Base-by-base conservation (phyloP, 2,329 filamentous ascomycete genomes). In the Capronia americana region DNA sequence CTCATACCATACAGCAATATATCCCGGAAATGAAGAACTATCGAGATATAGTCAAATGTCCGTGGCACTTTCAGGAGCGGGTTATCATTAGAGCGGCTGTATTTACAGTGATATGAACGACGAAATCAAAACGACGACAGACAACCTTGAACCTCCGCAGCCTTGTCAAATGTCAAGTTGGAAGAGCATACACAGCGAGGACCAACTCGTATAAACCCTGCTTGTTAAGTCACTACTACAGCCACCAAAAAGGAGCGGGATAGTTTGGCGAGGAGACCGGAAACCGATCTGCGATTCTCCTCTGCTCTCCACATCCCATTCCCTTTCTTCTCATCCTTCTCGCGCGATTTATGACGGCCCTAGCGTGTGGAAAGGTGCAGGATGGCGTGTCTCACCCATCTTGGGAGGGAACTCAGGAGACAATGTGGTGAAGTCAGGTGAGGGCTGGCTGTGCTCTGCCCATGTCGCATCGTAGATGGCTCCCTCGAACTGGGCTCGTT, bases 401-500 rank as follows among this genome's bases (percentile, higher is more conserved):
- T 59, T 59, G 28, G 23, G 28, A 6, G 58, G 58, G 1, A 53
- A 14, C 20, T 17, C 46, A 5, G 58, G 28, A 26, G 58, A 10
- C 34, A 28, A 14, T 28, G 58, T 30, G 24, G 48, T 28, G n/a
- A 59, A 10, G 26, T 48, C 38, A 14, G 44, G 57, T 24, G 44
- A 50, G 26, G 23, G 17, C 20, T 41, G 38, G 8, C 4, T 28
- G 17, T 59, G 38, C 48, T 32, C 46, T 12, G 58, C 23, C 32
- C 32, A 54, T 38, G 14, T 38, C 51, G 58, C n/a, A 30, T 32
- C 11, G 26, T 56, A 62, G 11, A 48, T 38, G n/a, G 38, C 51
- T 17, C n/a, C 32, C 28, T 62, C 60, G 38, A 56, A 56, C 4
- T 54, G 58, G 11, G 48, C 58, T 8, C 58, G 32, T 51, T 34